Evolutionary conservation across 495 filamentous ascomycete genomes (phyloP).

Genomic region (Darksidea phi): DNA sequence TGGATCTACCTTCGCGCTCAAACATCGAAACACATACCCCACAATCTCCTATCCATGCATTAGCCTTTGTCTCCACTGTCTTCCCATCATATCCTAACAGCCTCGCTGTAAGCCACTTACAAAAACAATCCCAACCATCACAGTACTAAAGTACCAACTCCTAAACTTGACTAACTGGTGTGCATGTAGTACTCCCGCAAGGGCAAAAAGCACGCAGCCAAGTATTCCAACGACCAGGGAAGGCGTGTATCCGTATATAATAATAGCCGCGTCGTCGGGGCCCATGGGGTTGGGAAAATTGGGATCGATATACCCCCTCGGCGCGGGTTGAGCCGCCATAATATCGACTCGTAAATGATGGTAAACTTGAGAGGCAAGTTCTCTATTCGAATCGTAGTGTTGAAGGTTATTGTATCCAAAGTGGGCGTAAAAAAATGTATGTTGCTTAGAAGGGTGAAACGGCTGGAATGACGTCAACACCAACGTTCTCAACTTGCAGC

Average conservation of each 20-base stretch:
- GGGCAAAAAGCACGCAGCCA: constrained; percentile 54
- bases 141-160: constrained; percentile 62
- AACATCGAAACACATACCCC: constrained; percentile 57
- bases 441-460: no score
- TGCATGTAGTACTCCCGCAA: constrained; percentile 49
- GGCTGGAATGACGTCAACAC: no score
- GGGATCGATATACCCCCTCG: constrained; percentile 37
- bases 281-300: constrained; percentile 40
- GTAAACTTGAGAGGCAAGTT: no score
- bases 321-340: background rate
- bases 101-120: constrained; percentile 40
- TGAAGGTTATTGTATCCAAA: no score
- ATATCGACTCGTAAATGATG: no score
- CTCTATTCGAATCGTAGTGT: no score
- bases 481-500: no score
- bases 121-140: constrained; percentile 57
- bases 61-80: no score
- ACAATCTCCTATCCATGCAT: constrained; percentile 53
- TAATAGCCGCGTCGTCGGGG: constrained; percentile 32
- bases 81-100: background rate
- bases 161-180: constrained; percentile 50
- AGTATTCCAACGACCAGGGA: constrained; percentile 50
- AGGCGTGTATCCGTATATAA: constrained; percentile 44
- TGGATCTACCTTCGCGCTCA: constrained; percentile 47
- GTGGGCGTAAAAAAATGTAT: no score